Conservation (phyloP, 2,329 filamentous ascomycete species). For the Rutstroemia sp. region DNA sequence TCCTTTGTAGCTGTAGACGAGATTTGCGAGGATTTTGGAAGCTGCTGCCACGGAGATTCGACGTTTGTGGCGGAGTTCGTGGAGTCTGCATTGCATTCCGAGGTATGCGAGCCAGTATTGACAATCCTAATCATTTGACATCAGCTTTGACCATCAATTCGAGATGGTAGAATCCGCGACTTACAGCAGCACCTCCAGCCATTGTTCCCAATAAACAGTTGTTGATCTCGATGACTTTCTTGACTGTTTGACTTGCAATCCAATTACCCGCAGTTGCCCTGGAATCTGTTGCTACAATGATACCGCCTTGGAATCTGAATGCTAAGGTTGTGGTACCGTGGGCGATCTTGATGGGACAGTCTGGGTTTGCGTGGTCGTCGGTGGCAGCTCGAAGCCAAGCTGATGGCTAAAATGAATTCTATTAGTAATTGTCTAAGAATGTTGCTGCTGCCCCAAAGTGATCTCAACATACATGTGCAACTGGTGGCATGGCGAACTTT, state of each 20-base stretch:
- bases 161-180: constrained; percentile 25
- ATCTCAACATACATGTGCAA: constrained; percentile 67
- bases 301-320: constrained; percentile 96
- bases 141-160: background rate
- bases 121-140: constrained; percentile 59
- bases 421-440: constrained; percentile 59
- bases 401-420: constrained; percentile 53
- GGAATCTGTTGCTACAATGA: constrained; percentile 97
- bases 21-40: constrained; percentile 96
- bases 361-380: constrained; percentile 93
- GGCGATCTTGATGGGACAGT: constrained; percentile 98
- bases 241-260: constrained; percentile 99
- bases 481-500: constrained; percentile 90
- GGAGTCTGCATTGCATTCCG: constrained; percentile 97
- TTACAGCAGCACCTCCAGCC: constrained; percentile 89
- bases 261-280: constrained; percentile 95
- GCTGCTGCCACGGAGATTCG: constrained; percentile 96
- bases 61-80: constrained; percentile 98
- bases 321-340: constrained; percentile 97
- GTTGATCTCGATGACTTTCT: constrained; percentile 99
- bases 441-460: background rate
- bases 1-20: constrained; percentile 98
- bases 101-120: constrained; percentile 99
- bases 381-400: constrained; percentile 95
- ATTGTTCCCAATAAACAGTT: constrained; percentile 90